Evolutionary conservation across 1,284 basidiomycete species (phyloP).

Genomic region (Apiotrichum gamsii): DNA sequence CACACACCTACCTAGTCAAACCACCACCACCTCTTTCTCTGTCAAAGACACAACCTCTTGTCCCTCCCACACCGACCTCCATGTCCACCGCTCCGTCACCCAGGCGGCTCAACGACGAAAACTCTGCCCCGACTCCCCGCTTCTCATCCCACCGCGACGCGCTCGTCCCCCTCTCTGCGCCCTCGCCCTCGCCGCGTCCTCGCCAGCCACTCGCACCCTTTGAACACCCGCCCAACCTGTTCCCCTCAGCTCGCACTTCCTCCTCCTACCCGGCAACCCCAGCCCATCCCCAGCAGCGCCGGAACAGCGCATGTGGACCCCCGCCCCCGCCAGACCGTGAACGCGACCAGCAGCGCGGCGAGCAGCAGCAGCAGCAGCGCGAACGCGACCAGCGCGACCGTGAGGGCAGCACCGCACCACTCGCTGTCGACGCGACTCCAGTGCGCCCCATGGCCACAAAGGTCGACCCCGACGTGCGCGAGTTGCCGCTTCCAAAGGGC

Average conservation of each 20-base stretch:
- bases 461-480: conserved; percentile 19
- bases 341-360: too few relatives aligned
- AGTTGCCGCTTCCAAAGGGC: conserved; percentile 18
- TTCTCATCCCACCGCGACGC: conserved; percentile 1
- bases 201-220: conserved; percentile 17
- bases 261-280: conserved; percentile 14
- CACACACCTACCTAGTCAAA: too few relatives aligned
- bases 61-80: not conserved
- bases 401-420: not conserved
- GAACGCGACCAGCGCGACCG: not conserved
- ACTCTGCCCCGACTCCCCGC: conserved; percentile 9
- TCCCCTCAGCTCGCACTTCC: conserved; percentile 4
- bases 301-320: not conserved
- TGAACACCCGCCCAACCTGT: conserved; percentile 19
- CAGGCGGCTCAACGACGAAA: conserved; percentile 20
- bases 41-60: too few relatives aligned
- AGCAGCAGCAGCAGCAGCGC: too few relatives aligned
- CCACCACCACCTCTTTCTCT: not conserved
- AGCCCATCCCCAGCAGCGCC: not conserved
- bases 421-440: conserved; percentile 16
- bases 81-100: conserved; percentile 14
- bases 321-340: too few relatives aligned
- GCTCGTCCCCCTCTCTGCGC: not conserved
- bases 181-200: conserved; percentile 13
- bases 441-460: conserved; percentile 14